phyloP scores from a whole-genome alignment of 192 early-diverging fungal species.

The Coemansia sp. region DNA sequence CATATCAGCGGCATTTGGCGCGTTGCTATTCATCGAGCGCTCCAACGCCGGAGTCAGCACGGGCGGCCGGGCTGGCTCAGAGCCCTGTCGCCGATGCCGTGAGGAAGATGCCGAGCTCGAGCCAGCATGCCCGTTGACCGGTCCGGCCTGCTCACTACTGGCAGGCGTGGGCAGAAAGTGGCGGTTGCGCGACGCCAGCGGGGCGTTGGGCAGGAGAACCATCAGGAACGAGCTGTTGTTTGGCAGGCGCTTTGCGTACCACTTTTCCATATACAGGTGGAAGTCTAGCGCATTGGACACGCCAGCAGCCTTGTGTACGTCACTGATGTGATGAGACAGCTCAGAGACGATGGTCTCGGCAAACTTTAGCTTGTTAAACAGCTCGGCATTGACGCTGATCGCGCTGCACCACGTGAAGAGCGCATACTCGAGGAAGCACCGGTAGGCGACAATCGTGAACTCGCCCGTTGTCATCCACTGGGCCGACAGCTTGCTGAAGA shows the following conservation, averaged over 20 bases:
- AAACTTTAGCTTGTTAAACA: conserved; percentile 50
- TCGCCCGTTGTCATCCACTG: conserved; percentile 53
- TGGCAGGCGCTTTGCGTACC: conserved; percentile 48
- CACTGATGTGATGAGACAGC: conserved; percentile 25
- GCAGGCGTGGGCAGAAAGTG: not conserved
- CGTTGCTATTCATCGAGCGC: conserved; percentile 23
- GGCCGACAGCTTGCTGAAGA: conserved; percentile 41
- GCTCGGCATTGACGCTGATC: conserved; percentile 47
- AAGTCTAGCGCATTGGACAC: conserved; percentile 49
- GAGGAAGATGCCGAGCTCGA: not conserved
- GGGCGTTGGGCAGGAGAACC: conserved; percentile 48
- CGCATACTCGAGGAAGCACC: conserved; percentile 52
- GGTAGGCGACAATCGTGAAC: conserved; percentile 49
- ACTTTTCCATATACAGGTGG: conserved; percentile 51
- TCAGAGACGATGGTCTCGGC: conserved; percentile 47
- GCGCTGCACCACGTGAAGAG: conserved; percentile 51
- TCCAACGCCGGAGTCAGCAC: conserved; percentile 40
- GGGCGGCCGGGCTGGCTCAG: conserved; percentile 29
- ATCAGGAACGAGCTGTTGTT: conserved; percentile 53
- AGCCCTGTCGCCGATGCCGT: conserved; percentile 15
- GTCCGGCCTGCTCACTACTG: not conserved
- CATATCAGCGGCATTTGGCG: not conserved
- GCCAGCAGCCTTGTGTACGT: conserved; percentile 28
- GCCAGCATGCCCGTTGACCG: not conserved
- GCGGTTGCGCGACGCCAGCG: conserved; percentile 33